Evolutionary conservation across 345 rosid species (phyloP).

Genomic region (Hirschfeldia incana): DNA sequence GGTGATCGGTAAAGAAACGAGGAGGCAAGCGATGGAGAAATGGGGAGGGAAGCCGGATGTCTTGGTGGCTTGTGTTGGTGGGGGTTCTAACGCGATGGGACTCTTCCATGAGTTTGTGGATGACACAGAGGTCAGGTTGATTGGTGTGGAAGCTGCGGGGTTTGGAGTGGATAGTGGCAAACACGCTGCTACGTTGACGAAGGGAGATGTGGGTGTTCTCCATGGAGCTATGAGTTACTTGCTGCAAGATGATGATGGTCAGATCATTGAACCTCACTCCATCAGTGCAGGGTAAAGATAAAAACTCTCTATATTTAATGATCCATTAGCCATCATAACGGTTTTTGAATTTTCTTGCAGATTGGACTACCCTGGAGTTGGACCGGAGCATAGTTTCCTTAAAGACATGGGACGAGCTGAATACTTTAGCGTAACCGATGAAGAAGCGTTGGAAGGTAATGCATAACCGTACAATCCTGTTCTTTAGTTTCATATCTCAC

Average conservation of each 20-base stretch:
- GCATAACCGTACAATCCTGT: not conserved
- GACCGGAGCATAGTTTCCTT: conserved; percentile 95
- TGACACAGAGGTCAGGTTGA: conserved; percentile 72
- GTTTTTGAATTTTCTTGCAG: conserved; percentile 39
- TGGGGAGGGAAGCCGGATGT: conserved; percentile 98
- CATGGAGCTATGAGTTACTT: conserved; percentile 99
- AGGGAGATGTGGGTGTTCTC: conserved; percentile 87
- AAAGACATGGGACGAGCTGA: conserved; percentile 87
- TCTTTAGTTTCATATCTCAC: not conserved
- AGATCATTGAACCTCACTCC: conserved; percentile 90
- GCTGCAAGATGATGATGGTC: conserved; percentile 91
- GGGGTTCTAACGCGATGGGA: conserved; percentile 95
- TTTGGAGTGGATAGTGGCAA: conserved; percentile 89
- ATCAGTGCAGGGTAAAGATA: conserved; percentile 87
- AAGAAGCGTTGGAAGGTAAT: conserved; percentile 87
- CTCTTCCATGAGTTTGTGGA: conserved; percentile 88
- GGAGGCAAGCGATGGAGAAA: conserved; percentile 80
- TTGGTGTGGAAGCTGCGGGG: conserved; percentile 99
- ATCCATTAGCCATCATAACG: not conserved
- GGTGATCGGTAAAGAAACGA: conserved; percentile 87
- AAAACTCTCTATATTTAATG: not conserved
- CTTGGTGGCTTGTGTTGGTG: conserved; percentile 89
- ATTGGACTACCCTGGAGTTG: conserved; percentile 98
- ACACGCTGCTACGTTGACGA: conserved; percentile 87
- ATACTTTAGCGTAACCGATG: conserved; percentile 76